These are phyloP conservation scores for Penicillium aurantiogriseum DNA, from an alignment of 2,329 filamentous ascomycete species.

Conservation along the genomic window DNA sequence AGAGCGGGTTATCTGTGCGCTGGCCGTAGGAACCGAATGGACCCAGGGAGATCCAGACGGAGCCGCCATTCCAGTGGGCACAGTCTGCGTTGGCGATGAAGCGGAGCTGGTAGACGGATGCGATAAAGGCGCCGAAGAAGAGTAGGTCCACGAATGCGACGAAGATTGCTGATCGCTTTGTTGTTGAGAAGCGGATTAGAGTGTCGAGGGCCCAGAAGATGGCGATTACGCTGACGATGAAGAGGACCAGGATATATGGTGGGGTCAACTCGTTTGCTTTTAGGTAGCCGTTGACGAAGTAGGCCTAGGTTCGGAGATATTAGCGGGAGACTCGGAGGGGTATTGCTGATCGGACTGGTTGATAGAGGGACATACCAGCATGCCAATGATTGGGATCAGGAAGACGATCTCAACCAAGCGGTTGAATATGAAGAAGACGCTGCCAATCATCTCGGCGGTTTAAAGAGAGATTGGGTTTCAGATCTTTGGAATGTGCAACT, in stretches of 20 bases:
- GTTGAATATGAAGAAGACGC: conserved; percentile 62
- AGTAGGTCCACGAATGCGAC: conserved; percentile 61
- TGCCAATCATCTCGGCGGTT: conserved; percentile 46
- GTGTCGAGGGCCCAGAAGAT: conserved; percentile 62
- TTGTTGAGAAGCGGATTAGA: conserved; percentile 58
- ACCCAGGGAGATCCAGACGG: conserved; percentile 61
- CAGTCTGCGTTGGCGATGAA: conserved; percentile 65
- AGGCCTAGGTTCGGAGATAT: conserved; percentile 41
- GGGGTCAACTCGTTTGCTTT: conserved; percentile 59
- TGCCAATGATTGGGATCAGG: conserved; percentile 62
- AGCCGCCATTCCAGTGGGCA: conserved; percentile 54
- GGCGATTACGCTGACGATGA: conserved; percentile 63
- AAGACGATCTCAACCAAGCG: conserved; percentile 61
- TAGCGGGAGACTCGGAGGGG: not conserved
- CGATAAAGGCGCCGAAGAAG: conserved; percentile 64
- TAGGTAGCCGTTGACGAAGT: conserved; percentile 61
- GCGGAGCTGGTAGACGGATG: conserved; percentile 58
- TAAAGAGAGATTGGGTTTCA: conserved; percentile 3
- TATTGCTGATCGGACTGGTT: conserved; percentile 1
- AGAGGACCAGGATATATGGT: conserved; percentile 60
- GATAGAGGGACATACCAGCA: conserved; percentile 47
- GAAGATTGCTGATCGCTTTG: conserved; percentile 58
- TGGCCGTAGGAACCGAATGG: conserved; percentile 57
- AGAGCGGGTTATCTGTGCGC: conserved; percentile 48
- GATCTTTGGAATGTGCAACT: conserved; percentile 22